phyloP scores from a whole-genome alignment of 805 yeast species.

The Wickerhamiella brachini region DNA sequence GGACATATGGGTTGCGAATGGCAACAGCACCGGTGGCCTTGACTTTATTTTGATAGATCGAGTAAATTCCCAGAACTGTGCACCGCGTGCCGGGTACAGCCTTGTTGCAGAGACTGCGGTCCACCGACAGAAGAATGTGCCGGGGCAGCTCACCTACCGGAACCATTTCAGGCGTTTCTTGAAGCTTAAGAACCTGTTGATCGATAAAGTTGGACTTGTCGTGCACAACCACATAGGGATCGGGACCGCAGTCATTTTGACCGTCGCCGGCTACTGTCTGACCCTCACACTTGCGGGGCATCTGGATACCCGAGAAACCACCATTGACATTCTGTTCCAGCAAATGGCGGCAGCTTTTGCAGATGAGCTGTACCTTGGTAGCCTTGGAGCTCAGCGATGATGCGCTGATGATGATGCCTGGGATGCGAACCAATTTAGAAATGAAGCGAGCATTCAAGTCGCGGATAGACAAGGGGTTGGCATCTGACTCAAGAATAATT shows the following conservation, averaged over 20 bases:
- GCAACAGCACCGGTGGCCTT: conserved; percentile 55
- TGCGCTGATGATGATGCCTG: conserved; percentile 87
- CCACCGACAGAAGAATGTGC: conserved; percentile 74
- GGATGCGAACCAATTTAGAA: conserved; percentile 75
- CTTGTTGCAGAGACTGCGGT: conserved; percentile 75
- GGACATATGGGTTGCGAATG: conserved; percentile 81
- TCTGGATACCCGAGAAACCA: conserved; percentile 55
- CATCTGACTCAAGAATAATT: conserved; percentile 57
- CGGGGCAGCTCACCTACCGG: conserved; percentile 99
- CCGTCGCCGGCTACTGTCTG: conserved; percentile 34
- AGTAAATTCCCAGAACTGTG: conserved; percentile 81
- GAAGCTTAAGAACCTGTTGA: conserved; percentile 86
- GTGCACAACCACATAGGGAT: conserved; percentile 86
- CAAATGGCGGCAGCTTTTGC: conserved; percentile 78
- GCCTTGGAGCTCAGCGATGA: conserved; percentile 83
- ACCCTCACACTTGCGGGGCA: conserved; percentile 56
- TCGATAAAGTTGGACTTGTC: conserved; percentile 89
- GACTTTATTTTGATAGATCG: conserved; percentile 65
- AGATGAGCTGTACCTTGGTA: conserved; percentile 66
- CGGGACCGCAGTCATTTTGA: conserved; percentile 62
- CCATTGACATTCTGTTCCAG: conserved; percentile 45
- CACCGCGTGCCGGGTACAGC: conserved; percentile 94
- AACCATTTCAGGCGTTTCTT: conserved; percentile 96
- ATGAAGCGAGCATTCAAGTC: conserved; percentile 77
- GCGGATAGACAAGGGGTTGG: conserved; percentile 61